Evolutionary conservation across 495 filamentous ascomycete species (phyloP).

Genomic region (Hypoxylon lienhwacheense): DNA sequence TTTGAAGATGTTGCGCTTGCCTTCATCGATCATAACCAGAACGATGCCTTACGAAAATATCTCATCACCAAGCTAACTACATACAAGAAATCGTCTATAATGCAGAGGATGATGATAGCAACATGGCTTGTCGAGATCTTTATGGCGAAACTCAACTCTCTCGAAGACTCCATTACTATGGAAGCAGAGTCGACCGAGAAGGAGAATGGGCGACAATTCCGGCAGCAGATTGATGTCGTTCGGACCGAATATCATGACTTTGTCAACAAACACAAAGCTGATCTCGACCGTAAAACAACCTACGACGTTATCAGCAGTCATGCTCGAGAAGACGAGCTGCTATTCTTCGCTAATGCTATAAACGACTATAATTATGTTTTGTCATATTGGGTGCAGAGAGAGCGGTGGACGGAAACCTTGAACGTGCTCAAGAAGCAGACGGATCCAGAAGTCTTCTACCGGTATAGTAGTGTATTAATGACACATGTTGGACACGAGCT

Average conservation of each 20-base stretch:
- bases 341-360: constrained; percentile 83
- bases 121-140: constrained; percentile 95
- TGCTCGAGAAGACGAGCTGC: constrained; percentile 86
- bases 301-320: constrained; percentile 97
- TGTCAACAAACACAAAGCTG: constrained; percentile 75
- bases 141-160: constrained; percentile 93
- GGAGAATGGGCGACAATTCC: constrained; percentile 66
- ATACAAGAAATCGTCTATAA: constrained; percentile 78
- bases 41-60: constrained; percentile 90
- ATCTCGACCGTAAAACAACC: constrained; percentile 86
- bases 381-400: constrained; percentile 95
- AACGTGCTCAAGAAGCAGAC: constrained; percentile 88
- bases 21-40: constrained; percentile 85
- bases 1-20: constrained; percentile 94
- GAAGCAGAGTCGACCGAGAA: constrained; percentile 80
- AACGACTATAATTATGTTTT: constrained; percentile 94
- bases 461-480: constrained; percentile 95
- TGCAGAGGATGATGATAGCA: constrained; percentile 94
- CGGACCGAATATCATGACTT: constrained; percentile 86
- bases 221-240: constrained; percentile 68
- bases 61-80: constrained; percentile 78
- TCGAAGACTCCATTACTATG: constrained; percentile 92
- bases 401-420: constrained; percentile 88
- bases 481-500: constrained; percentile 78
- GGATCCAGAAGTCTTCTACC: constrained; percentile 90